A percentile compares a stretch with the other conserved stretches of the same genome.
phyloP scores from a whole-genome alignment of 2,329 filamentous ascomycete species.

The Chaetomiaceae sp. region DNA sequence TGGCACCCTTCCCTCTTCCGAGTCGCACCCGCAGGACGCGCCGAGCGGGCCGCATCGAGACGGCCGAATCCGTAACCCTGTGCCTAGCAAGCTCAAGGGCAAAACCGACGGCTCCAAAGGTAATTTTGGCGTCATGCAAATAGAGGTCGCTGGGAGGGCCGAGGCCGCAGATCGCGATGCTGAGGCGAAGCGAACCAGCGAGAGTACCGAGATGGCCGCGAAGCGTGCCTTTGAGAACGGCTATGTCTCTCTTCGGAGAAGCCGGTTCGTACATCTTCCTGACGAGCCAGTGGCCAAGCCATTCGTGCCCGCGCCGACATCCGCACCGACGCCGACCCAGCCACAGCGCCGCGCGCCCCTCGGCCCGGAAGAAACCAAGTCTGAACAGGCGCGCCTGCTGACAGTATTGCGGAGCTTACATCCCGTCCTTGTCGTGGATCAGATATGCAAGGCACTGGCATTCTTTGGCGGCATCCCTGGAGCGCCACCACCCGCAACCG shows the following conservation, averaged over 20 bases:
- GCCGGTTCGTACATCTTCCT: constrained; percentile 35
- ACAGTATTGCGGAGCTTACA: constrained; percentile 53
- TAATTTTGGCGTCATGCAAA: constrained; percentile 61
- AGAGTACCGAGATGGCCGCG: constrained; percentile 56
- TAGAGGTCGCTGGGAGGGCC: constrained; percentile 45
- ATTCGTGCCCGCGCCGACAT: constrained; percentile 12
- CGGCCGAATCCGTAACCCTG: constrained; percentile 52
- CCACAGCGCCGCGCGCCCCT: constrained; percentile 26
- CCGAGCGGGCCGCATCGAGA: constrained; percentile 35
- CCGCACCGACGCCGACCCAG: constrained; percentile 8
- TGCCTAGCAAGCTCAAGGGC: constrained; percentile 59
- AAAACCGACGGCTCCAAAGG: constrained; percentile 53
- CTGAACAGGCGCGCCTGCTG: constrained; percentile 56
- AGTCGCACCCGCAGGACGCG: constrained; percentile 22
- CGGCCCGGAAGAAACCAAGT: constrained; percentile 48
- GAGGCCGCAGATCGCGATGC: constrained; percentile 48
- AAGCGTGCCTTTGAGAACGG: constrained; percentile 51
- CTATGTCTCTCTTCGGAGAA: constrained; percentile 48
- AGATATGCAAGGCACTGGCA: constrained; percentile 58
- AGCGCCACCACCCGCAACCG: constrained; percentile 47
- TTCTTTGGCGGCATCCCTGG: constrained; percentile 60
- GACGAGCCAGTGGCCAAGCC: constrained; percentile 25
- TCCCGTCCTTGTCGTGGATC: constrained; percentile 55
- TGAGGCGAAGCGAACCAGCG: constrained; percentile 57
- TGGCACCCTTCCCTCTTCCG: constrained; percentile 24